A percentile compares a stretch with the other conserved stretches of the same genome.
Conservation (phyloP, 257 asterid genomes). For the Plantago ovata region DNA sequence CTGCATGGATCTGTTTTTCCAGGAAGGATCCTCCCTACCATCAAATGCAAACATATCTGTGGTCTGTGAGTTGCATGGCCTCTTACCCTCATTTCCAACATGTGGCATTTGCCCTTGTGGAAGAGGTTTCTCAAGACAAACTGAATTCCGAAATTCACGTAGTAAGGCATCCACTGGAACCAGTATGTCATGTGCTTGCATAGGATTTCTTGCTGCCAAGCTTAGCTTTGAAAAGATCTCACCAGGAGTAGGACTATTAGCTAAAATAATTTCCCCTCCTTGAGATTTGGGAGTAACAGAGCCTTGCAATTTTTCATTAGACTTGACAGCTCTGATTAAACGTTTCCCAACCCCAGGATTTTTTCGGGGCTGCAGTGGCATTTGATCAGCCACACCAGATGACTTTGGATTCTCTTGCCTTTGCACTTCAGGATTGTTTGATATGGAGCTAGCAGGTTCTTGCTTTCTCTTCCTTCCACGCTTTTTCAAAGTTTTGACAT, state of each 20-base stretch:
- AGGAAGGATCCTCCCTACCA: constrained; percentile 53
- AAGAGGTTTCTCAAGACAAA: constrained; percentile 26
- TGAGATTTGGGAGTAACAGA: constrained; percentile 21
- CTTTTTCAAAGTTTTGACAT: constrained; percentile 23
- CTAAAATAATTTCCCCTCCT: constrained; percentile 22
- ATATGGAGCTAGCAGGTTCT: constrained; percentile 7
- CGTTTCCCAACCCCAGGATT: not conserved
- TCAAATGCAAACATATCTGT: constrained; percentile 24
- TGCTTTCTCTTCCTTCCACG: constrained; percentile 22
- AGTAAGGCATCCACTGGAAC: constrained; percentile 35
- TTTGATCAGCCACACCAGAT: not conserved
- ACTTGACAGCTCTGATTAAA: not conserved
- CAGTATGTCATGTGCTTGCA: constrained; percentile 30
- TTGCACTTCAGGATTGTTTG: constrained; percentile 13
- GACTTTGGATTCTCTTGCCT: constrained; percentile 13
- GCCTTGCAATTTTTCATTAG: not conserved
- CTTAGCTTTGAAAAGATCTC: constrained; percentile 50
- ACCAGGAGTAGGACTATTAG: constrained; percentile 31
- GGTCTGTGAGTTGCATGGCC: constrained; percentile 22
- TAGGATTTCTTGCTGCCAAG: constrained; percentile 48
- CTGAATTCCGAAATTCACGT: constrained; percentile 41
- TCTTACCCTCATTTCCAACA: constrained; percentile 16
- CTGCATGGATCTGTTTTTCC: constrained; percentile 60
- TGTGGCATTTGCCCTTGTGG: constrained; percentile 5
- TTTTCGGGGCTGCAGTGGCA: not conserved